A percentile compares a stretch with the other conserved stretches of the same genome.
Conservation (phyloP, 108 stramenopile species). For the Mediolabrus comicus region DNA sequence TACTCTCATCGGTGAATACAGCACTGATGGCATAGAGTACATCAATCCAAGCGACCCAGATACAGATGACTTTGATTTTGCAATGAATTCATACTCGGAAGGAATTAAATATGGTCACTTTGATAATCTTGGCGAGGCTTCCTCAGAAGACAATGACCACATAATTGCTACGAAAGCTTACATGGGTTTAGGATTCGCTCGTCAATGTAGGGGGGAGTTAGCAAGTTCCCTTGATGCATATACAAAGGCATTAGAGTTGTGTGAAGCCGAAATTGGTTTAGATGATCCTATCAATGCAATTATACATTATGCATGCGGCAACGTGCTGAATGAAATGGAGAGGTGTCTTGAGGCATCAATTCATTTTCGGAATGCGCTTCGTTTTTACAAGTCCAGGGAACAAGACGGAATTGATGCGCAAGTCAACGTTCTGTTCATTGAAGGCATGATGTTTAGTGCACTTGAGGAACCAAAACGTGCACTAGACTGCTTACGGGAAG, state of each 20-base stretch:
- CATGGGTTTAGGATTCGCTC: slow-evolving; percentile 44
- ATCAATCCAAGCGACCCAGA: slow-evolving; percentile 25
- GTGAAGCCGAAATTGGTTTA: slow-evolving; percentile 23
- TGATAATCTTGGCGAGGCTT: background rate
- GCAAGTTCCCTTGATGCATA: slow-evolving; percentile 38
- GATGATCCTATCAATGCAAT: slow-evolving; percentile 16
- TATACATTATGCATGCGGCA: slow-evolving; percentile 55
- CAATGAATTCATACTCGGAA: slow-evolving; percentile 19
- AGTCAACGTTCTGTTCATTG: slow-evolving; percentile 26
- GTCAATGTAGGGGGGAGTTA: slow-evolving; percentile 36
- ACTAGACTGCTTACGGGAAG: slow-evolving; percentile 28
- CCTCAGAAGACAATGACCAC: slow-evolving; percentile 21
- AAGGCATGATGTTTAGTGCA: slow-evolving; percentile 41
- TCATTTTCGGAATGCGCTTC: slow-evolving; percentile 36
- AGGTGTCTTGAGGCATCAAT: slow-evolving; percentile 46
- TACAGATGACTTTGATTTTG: slow-evolving; percentile 42
- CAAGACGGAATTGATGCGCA: background rate
- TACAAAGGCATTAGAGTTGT: slow-evolving; percentile 27
- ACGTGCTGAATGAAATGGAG: slow-evolving; percentile 68
- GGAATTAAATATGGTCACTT: slow-evolving; percentile 39
- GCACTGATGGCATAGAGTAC: slow-evolving; percentile 28
- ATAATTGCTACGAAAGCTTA: slow-evolving; percentile 38
- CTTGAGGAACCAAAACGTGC: slow-evolving; percentile 19
- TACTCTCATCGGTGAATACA: slow-evolving; percentile 3
- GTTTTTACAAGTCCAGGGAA: slow-evolving; percentile 19